Evolutionary conservation across 805 yeast genomes (phyloP), one percentile per base, ranked within the genome.

Genomic region (Schwanniomyces polymorphus): DNA sequence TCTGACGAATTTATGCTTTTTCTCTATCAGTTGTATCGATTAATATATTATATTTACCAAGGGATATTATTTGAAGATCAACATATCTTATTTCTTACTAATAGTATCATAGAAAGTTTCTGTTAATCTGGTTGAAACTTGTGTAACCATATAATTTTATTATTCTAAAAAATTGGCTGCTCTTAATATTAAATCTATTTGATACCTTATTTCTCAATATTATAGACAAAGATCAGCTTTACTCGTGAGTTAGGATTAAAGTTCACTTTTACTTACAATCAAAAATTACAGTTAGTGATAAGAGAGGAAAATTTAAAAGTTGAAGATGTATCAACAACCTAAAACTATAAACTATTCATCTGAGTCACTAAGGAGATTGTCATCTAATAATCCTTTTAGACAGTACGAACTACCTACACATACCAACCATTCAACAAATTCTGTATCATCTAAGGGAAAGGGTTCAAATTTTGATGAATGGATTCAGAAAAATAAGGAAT

Each of bases 341-440:
- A 67, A 67, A 42, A 63, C 60, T 38, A 59, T 66, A 46, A 61
- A 62, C 54, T 57, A 62, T 28, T 70, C 76, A 11, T 50, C 63
- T 18, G 72, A 68, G 40, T 65, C 72, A 38, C 53, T 66, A 37
- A 63, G 79, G 55, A 61, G 82, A 52, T 65, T 83, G 44, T 84
- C 91, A 6, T 72, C 83, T 2, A 84, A 84, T 61, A 86, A 86
- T 55, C 92, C 92, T n/a, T 86, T 86, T 64, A 76, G 92, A 58
- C 72, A 72, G 46, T 38, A 42, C 31, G 55, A 50, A 28, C 52
- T 47, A 16, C 51, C 52, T 40, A 33, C 38, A 40, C 16, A 31
- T 25, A 42, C 46, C 29, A 35, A 39, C 25, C 31, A 48, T 38
- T 48, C 48, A 39, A 55, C 43, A 11, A 31, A 41, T n/a, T 42